Conservation (phyloP, 192 early-diverging fungal species). For the Linnemannia schmuckeri region DNA sequence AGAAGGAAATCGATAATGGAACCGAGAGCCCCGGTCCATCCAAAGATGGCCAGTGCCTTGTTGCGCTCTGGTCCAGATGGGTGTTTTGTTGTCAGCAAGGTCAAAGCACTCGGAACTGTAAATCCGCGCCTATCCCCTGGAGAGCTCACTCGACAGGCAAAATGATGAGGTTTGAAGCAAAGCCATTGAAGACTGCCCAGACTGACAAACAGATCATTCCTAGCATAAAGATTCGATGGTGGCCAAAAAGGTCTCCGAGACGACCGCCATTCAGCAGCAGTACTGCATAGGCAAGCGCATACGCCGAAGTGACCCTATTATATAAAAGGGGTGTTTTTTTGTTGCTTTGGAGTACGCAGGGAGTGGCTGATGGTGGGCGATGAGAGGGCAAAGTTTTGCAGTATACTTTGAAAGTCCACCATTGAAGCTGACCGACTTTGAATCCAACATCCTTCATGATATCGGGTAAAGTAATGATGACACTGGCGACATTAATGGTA, state of each 20-base stretch:
- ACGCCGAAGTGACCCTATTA: constrained; percentile 33
- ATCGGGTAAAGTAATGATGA: constrained; percentile 29
- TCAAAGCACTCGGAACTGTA: constrained; percentile 42
- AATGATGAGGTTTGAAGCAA: constrained; percentile 28
- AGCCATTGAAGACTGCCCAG: constrained; percentile 31
- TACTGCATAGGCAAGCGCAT: constrained; percentile 37
- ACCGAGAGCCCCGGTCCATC: constrained; percentile 31
- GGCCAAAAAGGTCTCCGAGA: constrained; percentile 47
- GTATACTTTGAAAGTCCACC: background rate
- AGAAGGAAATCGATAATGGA: constrained; percentile 31
- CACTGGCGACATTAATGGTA: constrained; percentile 28
- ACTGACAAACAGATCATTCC: constrained; percentile 27
- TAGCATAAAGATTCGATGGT: constrained; percentile 24
- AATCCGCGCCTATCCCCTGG: constrained; percentile 42
- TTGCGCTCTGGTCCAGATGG: constrained; percentile 20
- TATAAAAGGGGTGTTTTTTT: background rate
- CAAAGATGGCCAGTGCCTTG: constrained; percentile 37
- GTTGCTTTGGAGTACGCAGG: no score
- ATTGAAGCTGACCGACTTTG: constrained; percentile 31
- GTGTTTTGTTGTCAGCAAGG: constrained; percentile 31
- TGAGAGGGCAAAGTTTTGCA: background rate
- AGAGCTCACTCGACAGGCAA: constrained; percentile 45
- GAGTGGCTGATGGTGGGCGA: background rate
- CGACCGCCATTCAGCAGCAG: constrained; percentile 34
- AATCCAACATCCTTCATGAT: constrained; percentile 22